A percentile compares a stretch with the other conserved stretches of the same genome.
phyloP scores from a whole-genome alignment of 2,329 filamentous ascomycete genomes.

The Akanthomyces muscarius region DNA sequence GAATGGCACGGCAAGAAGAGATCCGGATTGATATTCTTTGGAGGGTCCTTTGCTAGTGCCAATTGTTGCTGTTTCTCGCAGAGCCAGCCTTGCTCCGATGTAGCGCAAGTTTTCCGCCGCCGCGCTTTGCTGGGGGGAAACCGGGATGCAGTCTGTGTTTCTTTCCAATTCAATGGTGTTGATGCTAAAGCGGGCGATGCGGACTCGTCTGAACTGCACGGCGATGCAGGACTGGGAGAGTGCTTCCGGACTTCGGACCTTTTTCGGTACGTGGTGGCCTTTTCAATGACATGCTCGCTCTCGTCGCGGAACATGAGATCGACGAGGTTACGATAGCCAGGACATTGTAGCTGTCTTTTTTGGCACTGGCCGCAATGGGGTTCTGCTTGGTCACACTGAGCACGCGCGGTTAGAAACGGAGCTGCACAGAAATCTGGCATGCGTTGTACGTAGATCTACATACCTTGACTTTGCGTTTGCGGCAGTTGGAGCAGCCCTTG shows the following conservation, averaged over 20 bases:
- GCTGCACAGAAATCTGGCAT: slow-evolving; percentile 1
- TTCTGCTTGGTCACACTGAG: slow-evolving; percentile 50
- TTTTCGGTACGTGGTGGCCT: slow-evolving; percentile 37
- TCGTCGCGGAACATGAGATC: slow-evolving; percentile 57
- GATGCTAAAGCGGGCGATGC: background rate
- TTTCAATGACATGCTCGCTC: slow-evolving; percentile 52
- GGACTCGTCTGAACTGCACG: slow-evolving; percentile 1
- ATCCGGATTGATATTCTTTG: background rate
- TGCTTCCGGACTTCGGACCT: slow-evolving; percentile 26
- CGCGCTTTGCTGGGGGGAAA: background rate
- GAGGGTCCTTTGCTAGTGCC: background rate
- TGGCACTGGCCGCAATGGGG: slow-evolving; percentile 53
- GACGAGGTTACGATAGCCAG: slow-evolving; percentile 52
- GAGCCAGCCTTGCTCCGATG: background rate
- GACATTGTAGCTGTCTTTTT: slow-evolving; percentile 48
- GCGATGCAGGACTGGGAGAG: slow-evolving; percentile 18
- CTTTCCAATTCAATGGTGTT: background rate
- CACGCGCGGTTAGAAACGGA: slow-evolving; percentile 10
- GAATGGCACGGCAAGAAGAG: slow-evolving; percentile 10
- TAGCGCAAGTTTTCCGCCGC: background rate
- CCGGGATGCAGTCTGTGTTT: background rate
- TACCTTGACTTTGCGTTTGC: slow-evolving; percentile 53
- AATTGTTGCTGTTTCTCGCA: background rate
- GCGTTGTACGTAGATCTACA: slow-evolving; percentile 27
- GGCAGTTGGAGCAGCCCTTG: slow-evolving; percentile 52